Percentiles rank a stretch among this genome's conserved stretches.
phyloP scores from a whole-genome alignment of 2,329 filamentous ascomycete species.

The Xylariaceae sp. region DNA sequence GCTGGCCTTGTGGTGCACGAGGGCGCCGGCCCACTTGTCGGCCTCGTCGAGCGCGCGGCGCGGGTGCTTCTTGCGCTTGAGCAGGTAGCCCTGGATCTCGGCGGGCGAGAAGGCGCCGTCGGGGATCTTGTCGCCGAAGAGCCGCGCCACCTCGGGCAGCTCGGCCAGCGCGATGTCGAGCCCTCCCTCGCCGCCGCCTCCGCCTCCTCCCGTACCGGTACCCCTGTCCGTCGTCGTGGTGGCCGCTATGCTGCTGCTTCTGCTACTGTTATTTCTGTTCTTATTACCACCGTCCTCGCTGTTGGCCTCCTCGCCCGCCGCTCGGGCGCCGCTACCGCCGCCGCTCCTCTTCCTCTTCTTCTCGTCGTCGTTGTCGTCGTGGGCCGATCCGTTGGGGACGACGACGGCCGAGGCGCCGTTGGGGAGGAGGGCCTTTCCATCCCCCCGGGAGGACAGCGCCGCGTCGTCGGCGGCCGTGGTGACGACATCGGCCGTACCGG shows the following conservation, averaged over 20 bases:
- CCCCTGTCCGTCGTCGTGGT: no score
- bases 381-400: neutral
- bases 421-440: neutral
- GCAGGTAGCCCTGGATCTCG: constrained; percentile 57
- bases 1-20: constrained; percentile 41
- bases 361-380: neutral
- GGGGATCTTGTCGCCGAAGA: constrained; percentile 44
- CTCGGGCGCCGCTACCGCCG: constrained; percentile 4
- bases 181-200: no score
- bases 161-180: constrained; percentile 30
- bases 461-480: no score
- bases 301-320: constrained; percentile 8
- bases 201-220: no score
- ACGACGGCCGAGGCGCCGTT: neutral
- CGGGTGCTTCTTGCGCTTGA: constrained; percentile 55
- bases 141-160: constrained; percentile 34
- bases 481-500: constrained; percentile 2
- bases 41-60: constrained; percentile 46
- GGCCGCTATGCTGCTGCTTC: no score
- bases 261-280: no score
- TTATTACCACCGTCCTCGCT: constrained; percentile 13
- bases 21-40: constrained; percentile 44
- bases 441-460: neutral
- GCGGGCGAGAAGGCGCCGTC: constrained; percentile 38
- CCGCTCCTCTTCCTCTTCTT: no score